phyloP scores from a whole-genome alignment of 148 eudicot genomes.

The Bassia scoparia region DNA sequence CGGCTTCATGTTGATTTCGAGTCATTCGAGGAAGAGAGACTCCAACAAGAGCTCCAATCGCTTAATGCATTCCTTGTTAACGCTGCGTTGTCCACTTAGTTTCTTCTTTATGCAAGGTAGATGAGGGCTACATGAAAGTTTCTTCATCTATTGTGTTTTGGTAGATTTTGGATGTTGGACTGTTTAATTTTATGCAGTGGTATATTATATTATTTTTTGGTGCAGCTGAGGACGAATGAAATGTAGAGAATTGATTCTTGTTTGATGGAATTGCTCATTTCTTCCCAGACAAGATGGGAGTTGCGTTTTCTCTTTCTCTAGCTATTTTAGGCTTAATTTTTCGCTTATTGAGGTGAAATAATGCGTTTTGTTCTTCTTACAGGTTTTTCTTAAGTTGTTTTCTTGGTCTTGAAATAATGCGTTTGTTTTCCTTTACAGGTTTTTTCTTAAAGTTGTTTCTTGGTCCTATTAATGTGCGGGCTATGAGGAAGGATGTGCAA shows the following conservation, averaged over 20 bases:
- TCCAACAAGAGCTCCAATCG: slow-evolving; percentile 53
- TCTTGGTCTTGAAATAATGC: slow-evolving; percentile 45
- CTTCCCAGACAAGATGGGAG: slow-evolving; percentile 78
- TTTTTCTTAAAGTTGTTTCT: slow-evolving; percentile 72
- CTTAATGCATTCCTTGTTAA: slow-evolving; percentile 50
- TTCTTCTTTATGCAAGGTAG: slow-evolving; percentile 35
- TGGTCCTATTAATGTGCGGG: slow-evolving; percentile 89
- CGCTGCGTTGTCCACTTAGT: slow-evolving; percentile 45
- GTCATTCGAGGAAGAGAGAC: slow-evolving; percentile 63
- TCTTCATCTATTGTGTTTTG: background rate
- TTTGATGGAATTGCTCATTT: slow-evolving; percentile 92
- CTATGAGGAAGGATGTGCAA: slow-evolving; percentile 81
- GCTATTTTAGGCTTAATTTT: background rate
- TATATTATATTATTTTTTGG: too few relatives aligned
- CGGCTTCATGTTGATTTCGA: slow-evolving; percentile 56
- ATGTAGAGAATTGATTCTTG: slow-evolving; percentile 62
- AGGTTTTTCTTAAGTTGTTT: slow-evolving; percentile 87
- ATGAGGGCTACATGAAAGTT: slow-evolving; percentile 68
- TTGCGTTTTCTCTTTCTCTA: slow-evolving; percentile 20
- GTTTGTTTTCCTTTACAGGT: slow-evolving; percentile 39
- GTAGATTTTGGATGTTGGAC: background rate
- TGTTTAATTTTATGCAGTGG: slow-evolving; percentile 3
- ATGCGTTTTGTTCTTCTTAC: slow-evolving; percentile 3
- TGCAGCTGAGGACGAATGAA: slow-evolving; percentile 76
- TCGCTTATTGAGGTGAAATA: background rate